Evolutionary conservation across 73 alveolate species (phyloP).

Genomic region (Effrenium voratum): DNA sequence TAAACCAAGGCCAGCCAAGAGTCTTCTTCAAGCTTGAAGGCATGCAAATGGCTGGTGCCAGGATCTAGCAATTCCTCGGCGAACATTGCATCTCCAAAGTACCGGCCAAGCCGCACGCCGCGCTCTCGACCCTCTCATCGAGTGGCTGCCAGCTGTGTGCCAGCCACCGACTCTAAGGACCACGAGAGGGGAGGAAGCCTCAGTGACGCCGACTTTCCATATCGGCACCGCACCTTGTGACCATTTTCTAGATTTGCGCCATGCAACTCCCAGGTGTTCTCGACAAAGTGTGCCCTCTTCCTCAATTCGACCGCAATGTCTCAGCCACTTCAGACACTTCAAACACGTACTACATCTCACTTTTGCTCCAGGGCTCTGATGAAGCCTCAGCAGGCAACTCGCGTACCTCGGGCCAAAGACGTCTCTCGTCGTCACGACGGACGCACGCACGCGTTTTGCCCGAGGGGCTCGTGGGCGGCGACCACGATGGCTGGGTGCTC

Average conservation of each 20-base stretch:
- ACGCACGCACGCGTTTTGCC: no score
- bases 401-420: not conserved
- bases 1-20: not conserved
- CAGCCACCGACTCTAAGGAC: no score
- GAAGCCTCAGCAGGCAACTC: conserved; percentile 5
- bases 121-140: not conserved
- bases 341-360: not conserved
- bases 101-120: no score
- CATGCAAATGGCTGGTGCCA: conserved; percentile 50
- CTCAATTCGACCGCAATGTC: not conserved
- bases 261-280: conserved; percentile 22
- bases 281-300: not conserved
- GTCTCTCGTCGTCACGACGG: not conserved
- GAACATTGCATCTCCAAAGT: no score
- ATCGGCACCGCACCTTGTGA: not conserved
- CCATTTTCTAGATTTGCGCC: not conserved
- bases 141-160: not conserved
- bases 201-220: not conserved
- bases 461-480: conserved; percentile 48
- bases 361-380: not conserved
- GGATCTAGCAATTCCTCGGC: conserved; percentile 37
- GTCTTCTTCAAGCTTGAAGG: conserved; percentile 6
- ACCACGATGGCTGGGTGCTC: conserved; percentile 51
- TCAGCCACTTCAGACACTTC: not conserved
- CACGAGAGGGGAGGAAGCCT: not conserved